phyloP scores from a whole-genome alignment of 257 asterid species.

The Fraxinus cuspidata region DNA sequence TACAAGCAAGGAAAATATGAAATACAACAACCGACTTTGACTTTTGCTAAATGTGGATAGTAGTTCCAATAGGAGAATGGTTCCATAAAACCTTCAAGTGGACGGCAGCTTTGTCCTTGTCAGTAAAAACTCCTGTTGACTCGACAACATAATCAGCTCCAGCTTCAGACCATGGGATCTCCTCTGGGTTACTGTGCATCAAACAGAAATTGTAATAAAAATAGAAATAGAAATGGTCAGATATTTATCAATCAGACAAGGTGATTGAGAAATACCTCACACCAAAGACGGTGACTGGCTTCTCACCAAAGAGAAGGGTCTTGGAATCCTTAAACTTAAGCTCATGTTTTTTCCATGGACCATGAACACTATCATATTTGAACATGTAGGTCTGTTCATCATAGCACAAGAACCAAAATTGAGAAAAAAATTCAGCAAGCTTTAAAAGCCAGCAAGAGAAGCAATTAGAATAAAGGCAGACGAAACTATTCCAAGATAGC shows the following conservation, averaged over 20 bases:
- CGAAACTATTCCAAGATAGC: constrained; percentile 7
- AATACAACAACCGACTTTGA: too few relatives aligned
- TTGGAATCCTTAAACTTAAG: constrained; percentile 69
- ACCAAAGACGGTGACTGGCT: constrained; percentile 70
- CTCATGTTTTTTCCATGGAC: constrained; percentile 74
- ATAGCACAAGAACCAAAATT: neutral
- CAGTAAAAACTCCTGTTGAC: constrained; percentile 86
- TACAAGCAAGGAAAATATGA: too few relatives aligned
- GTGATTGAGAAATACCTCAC: constrained; percentile 37
- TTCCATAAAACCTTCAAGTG: constrained; percentile 58
- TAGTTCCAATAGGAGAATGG: neutral
- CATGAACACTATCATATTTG: constrained; percentile 85
- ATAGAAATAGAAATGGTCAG: too few relatives aligned
- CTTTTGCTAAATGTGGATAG: neutral
- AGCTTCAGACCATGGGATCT: constrained; percentile 79
- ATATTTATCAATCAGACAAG: neutral
- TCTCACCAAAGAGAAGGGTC: constrained; percentile 79
- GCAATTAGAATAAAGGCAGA: neutral
- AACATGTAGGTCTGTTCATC: constrained; percentile 75
- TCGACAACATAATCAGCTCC: constrained; percentile 87
- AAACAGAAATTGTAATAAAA: neutral
- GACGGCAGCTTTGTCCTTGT: constrained; percentile 86
- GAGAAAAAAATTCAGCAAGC: neutral
- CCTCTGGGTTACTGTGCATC: constrained; percentile 73
- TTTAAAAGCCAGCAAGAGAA: neutral